These are phyloP conservation scores for Rhodotorula sp. DNA, from an alignment of 1,284 basidiomycete species.

Conservation along the genomic window DNA sequence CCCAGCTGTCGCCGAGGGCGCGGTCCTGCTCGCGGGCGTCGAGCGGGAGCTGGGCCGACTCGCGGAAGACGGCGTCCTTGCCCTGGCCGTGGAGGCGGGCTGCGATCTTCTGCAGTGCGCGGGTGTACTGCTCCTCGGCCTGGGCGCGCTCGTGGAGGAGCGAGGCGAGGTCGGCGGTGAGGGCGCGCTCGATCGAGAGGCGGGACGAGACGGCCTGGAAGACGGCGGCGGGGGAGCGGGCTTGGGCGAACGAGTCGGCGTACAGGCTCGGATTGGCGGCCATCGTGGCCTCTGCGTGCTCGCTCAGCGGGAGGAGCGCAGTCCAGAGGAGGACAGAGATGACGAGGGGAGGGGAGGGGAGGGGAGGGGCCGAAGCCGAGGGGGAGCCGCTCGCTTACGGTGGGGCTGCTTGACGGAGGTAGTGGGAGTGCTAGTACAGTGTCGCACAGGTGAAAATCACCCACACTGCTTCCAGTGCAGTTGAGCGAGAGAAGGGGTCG, in stretches of 20 bases:
- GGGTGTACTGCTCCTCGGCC: conserved; percentile 57
- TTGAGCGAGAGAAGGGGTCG: no score
- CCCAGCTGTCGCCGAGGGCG: conserved; percentile 17
- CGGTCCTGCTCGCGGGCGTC: conserved; percentile 3
- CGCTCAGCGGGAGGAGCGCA: no score
- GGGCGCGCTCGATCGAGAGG: conserved; percentile 27
- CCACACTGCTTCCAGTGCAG: no score
- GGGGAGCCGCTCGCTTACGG: no score
- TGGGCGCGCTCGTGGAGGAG: conserved; percentile 56
- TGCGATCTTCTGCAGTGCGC: conserved; percentile 55
- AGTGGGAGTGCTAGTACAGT: no score
- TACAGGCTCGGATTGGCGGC: conserved; percentile 21
- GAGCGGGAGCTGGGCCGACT: conserved; percentile 15
- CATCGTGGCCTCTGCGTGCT: background rate
- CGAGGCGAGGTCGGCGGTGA: conserved; percentile 51
- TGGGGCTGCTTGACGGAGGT: no score
- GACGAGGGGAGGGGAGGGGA: background rate
- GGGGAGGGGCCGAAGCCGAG: no score
- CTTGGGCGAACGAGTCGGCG: conserved; percentile 23
- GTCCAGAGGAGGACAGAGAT: background rate
- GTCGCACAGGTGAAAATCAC: no score
- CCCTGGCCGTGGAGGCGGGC: conserved; percentile 49
- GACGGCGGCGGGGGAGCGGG: conserved; percentile 24
- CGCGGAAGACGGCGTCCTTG: conserved; percentile 20
- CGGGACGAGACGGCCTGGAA: conserved; percentile 29